Evolutionary conservation across 2,329 filamentous ascomycete species (phyloP).

Genomic region (Geoglossum cookeanum): DNA sequence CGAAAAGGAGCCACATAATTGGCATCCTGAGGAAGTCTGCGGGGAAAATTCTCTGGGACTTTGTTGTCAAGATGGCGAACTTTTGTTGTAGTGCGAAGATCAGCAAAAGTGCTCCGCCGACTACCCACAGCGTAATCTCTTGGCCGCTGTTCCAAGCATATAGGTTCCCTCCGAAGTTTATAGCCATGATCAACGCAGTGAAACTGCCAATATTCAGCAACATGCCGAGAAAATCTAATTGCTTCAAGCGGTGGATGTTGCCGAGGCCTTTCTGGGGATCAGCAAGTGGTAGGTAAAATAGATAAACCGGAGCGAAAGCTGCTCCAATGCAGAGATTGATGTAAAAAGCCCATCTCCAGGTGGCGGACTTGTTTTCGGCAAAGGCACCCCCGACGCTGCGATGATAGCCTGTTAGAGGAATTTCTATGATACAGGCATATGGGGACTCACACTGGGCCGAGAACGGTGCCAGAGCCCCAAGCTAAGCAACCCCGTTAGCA

Average conservation of each 20-base stretch:
- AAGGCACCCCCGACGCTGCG: constrained; percentile 1
- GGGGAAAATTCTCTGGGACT: constrained; percentile 28
- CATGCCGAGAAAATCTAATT: constrained; percentile 29
- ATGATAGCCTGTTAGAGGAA: no score
- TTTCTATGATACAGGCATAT: no score
- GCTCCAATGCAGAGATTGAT: constrained; percentile 34
- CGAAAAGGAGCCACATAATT: constrained; percentile 25
- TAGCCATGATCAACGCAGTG: constrained; percentile 26
- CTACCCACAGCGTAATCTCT: constrained; percentile 28
- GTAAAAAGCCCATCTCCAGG: constrained; percentile 27
- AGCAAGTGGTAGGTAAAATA: constrained; percentile 24
- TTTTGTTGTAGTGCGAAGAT: constrained; percentile 28
- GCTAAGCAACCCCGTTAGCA: neutral
- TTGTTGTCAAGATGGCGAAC: constrained; percentile 25
- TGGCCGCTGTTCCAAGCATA: constrained; percentile 28
- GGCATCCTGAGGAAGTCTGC: constrained; percentile 23
- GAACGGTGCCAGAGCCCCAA: constrained; percentile 4
- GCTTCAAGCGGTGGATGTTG: constrained; percentile 12
- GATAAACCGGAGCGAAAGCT: constrained; percentile 22
- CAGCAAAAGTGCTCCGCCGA: constrained; percentile 26
- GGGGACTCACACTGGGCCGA: neutral
- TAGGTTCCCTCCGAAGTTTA: constrained; percentile 30
- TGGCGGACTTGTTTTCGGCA: neutral
- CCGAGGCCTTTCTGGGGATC: constrained; percentile 13
- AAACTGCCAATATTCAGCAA: constrained; percentile 26